Conservation (phyloP, 306 rosid genomes). For the Pyrus communis region DNA sequence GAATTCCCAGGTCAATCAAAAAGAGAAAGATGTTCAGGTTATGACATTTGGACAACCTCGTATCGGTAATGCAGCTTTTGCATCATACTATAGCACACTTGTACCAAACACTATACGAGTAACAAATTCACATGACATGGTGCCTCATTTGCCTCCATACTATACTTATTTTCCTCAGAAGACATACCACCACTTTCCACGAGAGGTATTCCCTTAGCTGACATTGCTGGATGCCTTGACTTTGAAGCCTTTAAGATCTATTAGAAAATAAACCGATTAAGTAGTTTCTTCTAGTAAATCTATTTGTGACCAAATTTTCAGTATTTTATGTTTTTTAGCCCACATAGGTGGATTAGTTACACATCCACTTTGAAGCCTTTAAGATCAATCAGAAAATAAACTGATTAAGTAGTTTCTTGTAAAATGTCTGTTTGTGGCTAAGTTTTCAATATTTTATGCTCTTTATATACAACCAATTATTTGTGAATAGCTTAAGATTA, state of each 20-base stretch:
- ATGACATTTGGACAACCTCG: conserved; percentile 99
- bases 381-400: neutral
- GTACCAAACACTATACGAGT: conserved; percentile 76
- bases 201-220: conserved; percentile 57
- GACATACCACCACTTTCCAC: conserved; percentile 93
- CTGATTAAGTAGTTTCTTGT: neutral
- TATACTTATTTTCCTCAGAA: conserved; percentile 68
- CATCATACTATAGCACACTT: conserved; percentile 47
- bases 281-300: neutral
- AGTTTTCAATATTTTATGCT: neutral
- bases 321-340: conserved; percentile 1
- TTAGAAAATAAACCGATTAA: neutral
- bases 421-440: neutral
- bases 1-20: conserved; percentile 53
- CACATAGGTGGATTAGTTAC: neutral
- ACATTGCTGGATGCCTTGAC: neutral
- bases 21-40: conserved; percentile 58
- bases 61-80: conserved; percentile 78
- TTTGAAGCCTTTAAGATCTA: neutral
- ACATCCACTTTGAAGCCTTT: neutral
- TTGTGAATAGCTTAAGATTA: neutral
- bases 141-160: conserved; percentile 97
- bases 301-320: neutral
- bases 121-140: conserved; percentile 72
- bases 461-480: neutral